Evolutionary conservation across 257 asterid species (phyloP).

Genomic region (Salvia rosmarinus): DNA sequence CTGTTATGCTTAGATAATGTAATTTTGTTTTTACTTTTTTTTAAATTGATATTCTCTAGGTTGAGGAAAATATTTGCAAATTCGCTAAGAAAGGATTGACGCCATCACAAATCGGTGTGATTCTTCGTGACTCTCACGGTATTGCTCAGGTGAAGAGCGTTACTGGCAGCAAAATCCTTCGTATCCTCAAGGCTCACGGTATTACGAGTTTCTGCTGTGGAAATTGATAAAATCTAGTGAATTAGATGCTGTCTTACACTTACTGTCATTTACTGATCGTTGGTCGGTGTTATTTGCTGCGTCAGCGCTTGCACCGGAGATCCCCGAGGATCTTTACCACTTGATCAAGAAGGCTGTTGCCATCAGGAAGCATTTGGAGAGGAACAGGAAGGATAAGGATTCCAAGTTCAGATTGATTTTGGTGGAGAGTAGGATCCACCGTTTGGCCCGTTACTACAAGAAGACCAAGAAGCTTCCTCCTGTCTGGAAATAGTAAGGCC

Average conservation of each 20-base stretch:
- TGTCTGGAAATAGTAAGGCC: slow-evolving; percentile 30
- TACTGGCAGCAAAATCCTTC: slow-evolving; percentile 33
- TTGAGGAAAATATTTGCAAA: slow-evolving; percentile 52
- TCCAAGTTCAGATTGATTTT: slow-evolving; percentile 56
- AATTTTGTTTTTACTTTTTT: not conserved
- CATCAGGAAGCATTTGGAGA: slow-evolving; percentile 59
- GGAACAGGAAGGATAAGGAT: slow-evolving; percentile 29
- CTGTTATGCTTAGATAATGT: not conserved
- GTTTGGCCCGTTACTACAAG: slow-evolving; percentile 58
- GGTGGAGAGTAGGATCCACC: slow-evolving; percentile 61
- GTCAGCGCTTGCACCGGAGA: slow-evolving; percentile 56
- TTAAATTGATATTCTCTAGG: slow-evolving; percentile 26
- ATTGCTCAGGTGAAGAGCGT: slow-evolving; percentile 51
- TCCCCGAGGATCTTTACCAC: slow-evolving; percentile 57
- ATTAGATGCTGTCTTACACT: not conserved
- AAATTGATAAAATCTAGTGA: not conserved
- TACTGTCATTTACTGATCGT: not conserved
- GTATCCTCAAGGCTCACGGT: slow-evolving; percentile 63
- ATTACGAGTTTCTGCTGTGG: not conserved
- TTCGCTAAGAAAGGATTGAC: slow-evolving; percentile 56
- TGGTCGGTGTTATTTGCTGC: not conserved
- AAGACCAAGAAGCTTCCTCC: not conserved
- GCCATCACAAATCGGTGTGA: slow-evolving; percentile 56
- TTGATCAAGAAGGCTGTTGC: slow-evolving; percentile 60
- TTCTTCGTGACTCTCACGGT: slow-evolving; percentile 63